Percentiles rank a stretch among this genome's conserved stretches.
These are phyloP conservation scores for Alternaria tenuissima DNA, from an alignment of 2,329 filamentous ascomycete species.

Conservation along the genomic window DNA sequence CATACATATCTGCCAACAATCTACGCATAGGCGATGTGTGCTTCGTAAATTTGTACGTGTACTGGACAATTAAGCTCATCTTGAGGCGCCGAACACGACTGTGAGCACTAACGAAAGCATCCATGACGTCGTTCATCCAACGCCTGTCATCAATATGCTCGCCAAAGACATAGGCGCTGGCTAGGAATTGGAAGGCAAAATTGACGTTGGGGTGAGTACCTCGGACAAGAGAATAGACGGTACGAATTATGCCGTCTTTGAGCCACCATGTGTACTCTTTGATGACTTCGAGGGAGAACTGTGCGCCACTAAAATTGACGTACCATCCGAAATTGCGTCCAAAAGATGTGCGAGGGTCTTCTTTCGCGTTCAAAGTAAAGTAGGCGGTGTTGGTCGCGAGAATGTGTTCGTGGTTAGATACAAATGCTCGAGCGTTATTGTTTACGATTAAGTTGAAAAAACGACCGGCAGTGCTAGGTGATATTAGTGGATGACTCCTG, in stretches of 20 bases:
- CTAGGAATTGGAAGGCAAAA: not conserved
- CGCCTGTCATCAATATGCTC: not conserved
- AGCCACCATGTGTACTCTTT: not conserved
- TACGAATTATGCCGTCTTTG: not conserved
- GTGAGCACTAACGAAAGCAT: not conserved
- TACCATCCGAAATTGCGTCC: not conserved
- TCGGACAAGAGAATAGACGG: not conserved
- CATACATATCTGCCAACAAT: not conserved
- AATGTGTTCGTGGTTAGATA: not conserved
- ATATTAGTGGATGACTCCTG: not conserved
- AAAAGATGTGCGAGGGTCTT: not conserved
- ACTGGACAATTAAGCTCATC: not conserved
- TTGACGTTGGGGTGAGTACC: not conserved
- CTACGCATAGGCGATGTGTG: not conserved
- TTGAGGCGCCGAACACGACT: not conserved
- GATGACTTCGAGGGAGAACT: not conserved
- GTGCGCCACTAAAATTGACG: not conserved
- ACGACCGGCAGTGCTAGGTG: not conserved
- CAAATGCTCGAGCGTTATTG: not conserved
- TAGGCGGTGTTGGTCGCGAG: not conserved
- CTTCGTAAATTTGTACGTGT: not conserved
- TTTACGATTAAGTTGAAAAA: not conserved
- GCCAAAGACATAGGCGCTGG: not conserved
- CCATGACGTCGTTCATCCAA: constrained; percentile 1
- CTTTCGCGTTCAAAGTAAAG: not conserved